Conservation (phyloP, 164 flowering plant species). For the Annona squamosa region DNA sequence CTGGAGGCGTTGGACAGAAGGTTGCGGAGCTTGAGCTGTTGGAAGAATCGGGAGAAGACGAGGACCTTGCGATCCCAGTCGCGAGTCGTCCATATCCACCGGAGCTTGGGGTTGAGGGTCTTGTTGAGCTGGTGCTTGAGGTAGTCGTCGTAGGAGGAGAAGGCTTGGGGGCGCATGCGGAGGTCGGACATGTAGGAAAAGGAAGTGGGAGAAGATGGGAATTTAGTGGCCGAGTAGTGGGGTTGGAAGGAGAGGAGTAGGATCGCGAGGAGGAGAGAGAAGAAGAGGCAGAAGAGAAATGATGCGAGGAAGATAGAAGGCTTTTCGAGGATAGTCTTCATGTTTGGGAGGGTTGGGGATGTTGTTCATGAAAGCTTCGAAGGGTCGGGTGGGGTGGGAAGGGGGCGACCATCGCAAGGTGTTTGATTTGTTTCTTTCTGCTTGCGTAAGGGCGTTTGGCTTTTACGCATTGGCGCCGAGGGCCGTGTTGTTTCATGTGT, state of each 20-base stretch:
- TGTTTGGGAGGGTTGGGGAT: not conserved
- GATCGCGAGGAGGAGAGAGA: conserved; percentile 17
- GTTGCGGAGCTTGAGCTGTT: conserved; percentile 20
- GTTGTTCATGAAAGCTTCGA: too few relatives aligned
- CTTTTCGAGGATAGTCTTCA: not conserved
- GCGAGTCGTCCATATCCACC: conserved; percentile 65
- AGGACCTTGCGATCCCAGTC: conserved; percentile 77
- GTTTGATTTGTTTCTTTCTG: too few relatives aligned
- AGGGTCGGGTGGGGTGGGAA: too few relatives aligned
- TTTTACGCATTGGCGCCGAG: too few relatives aligned
- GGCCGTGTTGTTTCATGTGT: too few relatives aligned
- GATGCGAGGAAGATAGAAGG: not conserved
- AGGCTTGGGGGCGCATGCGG: conserved; percentile 62
- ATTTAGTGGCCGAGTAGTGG: conserved; percentile 3
- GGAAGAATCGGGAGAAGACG: conserved; percentile 44
- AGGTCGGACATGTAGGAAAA: conserved; percentile 10
- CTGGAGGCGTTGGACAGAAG: conserved; percentile 47
- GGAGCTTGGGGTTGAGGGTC: conserved; percentile 66
- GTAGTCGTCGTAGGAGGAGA: conserved; percentile 61
- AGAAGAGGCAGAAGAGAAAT: not conserved
- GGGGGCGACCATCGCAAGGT: too few relatives aligned
- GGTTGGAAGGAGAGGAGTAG: conserved; percentile 26
- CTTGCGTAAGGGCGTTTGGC: too few relatives aligned
- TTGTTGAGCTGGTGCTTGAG: conserved; percentile 66
- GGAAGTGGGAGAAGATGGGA: conserved; percentile 5